These are phyloP conservation scores for Aspergillus carlsbadensis DNA, from an alignment of 495 filamentous ascomycete genomes.

Conservation along the genomic window DNA sequence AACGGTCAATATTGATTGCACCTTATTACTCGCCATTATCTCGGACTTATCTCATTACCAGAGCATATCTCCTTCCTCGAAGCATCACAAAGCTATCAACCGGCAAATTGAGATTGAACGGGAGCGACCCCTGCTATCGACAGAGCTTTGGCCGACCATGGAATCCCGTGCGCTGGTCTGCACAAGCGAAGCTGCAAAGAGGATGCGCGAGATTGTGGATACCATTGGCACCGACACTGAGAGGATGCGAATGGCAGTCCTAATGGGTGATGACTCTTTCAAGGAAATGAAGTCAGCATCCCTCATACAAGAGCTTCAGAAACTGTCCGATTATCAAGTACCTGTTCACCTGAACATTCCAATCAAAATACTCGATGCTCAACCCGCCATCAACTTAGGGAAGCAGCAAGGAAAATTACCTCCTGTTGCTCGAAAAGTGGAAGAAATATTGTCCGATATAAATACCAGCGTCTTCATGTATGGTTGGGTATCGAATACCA, in stretches of 20 bases:
- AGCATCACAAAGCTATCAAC: slow-evolving; percentile 55
- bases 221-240: slow-evolving; percentile 66
- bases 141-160: slow-evolving; percentile 64
- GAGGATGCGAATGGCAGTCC: slow-evolving; percentile 51
- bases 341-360: slow-evolving; percentile 52
- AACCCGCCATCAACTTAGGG: slow-evolving; percentile 28
- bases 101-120: slow-evolving; percentile 67
- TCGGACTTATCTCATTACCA: slow-evolving; percentile 68
- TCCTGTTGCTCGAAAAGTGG: slow-evolving; percentile 38
- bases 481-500: slow-evolving; percentile 59
- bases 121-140: slow-evolving; percentile 56
- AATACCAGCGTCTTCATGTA: slow-evolving; percentile 68
- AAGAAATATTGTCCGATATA: slow-evolving; percentile 53
- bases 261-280: slow-evolving; percentile 44
- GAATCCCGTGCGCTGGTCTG: slow-evolving; percentile 53
- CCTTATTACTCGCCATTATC: slow-evolving; percentile 66
- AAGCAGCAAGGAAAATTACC: slow-evolving; percentile 34
- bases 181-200: slow-evolving; percentile 58
- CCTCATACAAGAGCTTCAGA: slow-evolving; percentile 42
- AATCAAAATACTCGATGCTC: slow-evolving; percentile 44
- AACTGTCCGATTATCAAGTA: slow-evolving; percentile 50
- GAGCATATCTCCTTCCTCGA: slow-evolving; percentile 30
- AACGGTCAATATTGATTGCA: slow-evolving; percentile 71
- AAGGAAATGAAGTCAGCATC: slow-evolving; percentile 23
- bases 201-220: slow-evolving; percentile 67